Conservation (phyloP, 2,329 filamentous ascomycete genomes). For the Aureobasidium sp. region DNA sequence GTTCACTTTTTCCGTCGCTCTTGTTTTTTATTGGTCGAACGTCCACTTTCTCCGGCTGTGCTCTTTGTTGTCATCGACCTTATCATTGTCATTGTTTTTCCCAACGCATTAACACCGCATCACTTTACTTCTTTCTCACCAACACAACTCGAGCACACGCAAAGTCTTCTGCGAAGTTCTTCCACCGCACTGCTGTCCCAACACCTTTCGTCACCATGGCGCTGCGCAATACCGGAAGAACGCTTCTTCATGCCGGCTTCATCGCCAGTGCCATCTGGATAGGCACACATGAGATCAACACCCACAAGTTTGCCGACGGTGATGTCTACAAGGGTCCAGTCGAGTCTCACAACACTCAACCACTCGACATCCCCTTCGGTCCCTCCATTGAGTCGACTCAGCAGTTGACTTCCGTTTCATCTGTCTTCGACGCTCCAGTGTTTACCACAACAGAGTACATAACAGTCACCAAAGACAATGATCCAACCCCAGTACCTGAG, state of each 20-base stretch:
- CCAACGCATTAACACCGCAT: background rate
- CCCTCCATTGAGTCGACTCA: background rate
- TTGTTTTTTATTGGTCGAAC: background rate
- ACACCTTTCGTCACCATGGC: background rate
- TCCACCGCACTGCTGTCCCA: background rate
- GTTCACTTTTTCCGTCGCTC: background rate
- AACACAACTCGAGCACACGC: background rate
- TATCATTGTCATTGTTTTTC: constrained; percentile 6
- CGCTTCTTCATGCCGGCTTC: background rate
- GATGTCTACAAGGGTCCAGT: background rate
- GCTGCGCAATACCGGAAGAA: background rate
- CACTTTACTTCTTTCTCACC: background rate
- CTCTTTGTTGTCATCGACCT: background rate
- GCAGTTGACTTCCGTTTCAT: background rate
- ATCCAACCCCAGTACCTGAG: background rate
- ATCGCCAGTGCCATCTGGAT: background rate
- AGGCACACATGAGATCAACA: background rate
- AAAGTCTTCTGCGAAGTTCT: background rate
- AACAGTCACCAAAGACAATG: background rate
- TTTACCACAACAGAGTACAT: background rate
- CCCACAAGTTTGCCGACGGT: background rate
- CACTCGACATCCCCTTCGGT: background rate
- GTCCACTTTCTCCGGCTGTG: background rate
- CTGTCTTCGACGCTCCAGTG: background rate
- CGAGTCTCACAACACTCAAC: background rate